Conservation (phyloP, 1,284 basidiomycete species). For the Erythrobasidium hasegawianum region DNA sequence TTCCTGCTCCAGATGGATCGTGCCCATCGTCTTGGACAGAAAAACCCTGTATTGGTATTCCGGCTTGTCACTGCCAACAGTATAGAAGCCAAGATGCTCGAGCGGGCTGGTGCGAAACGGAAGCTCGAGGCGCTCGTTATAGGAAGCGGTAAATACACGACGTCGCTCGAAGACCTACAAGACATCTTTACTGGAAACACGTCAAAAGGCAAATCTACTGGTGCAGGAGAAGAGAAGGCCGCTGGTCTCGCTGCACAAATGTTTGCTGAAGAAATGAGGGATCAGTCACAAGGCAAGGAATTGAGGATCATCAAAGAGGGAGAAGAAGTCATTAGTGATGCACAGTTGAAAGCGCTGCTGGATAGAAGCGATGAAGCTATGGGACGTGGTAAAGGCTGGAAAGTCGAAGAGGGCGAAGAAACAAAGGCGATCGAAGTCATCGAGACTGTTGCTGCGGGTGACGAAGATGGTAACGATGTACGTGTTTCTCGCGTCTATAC, state of each 20-base stretch:
- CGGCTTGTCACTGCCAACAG: conserved; percentile 97
- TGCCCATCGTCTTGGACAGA: conserved; percentile 94
- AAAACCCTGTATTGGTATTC: conserved; percentile 93
- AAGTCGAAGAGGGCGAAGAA: conserved; percentile 9
- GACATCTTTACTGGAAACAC: conserved; percentile 53
- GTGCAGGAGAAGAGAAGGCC: conserved; percentile 59
- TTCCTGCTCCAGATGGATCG: conserved; percentile 76
- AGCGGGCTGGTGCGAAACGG: conserved; percentile 78
- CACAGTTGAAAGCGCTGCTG: conserved; percentile 28
- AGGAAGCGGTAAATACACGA: conserved; percentile 65
- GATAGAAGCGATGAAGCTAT: conserved; percentile 37
- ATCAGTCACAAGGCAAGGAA: conserved; percentile 59
- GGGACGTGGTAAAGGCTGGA: conserved; percentile 33
- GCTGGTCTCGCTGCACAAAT: conserved; percentile 77
- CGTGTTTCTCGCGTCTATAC: background rate
- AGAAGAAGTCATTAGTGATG: conserved; percentile 63
- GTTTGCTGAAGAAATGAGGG: conserved; percentile 52
- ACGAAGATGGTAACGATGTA: conserved; percentile 17
- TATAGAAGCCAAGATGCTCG: conserved; percentile 94
- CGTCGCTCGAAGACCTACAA: conserved; percentile 49
- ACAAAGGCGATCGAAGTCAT: conserved; percentile 35
- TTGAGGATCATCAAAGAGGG: conserved; percentile 78
- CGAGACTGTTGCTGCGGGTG: conserved; percentile 26
- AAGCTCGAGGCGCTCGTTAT: conserved; percentile 91
- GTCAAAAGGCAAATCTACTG: conserved; percentile 54